Base-by-base conservation (phyloP, 2,329 filamentous ascomycete genomes). In the Sphaerulina populicola region DNA sequence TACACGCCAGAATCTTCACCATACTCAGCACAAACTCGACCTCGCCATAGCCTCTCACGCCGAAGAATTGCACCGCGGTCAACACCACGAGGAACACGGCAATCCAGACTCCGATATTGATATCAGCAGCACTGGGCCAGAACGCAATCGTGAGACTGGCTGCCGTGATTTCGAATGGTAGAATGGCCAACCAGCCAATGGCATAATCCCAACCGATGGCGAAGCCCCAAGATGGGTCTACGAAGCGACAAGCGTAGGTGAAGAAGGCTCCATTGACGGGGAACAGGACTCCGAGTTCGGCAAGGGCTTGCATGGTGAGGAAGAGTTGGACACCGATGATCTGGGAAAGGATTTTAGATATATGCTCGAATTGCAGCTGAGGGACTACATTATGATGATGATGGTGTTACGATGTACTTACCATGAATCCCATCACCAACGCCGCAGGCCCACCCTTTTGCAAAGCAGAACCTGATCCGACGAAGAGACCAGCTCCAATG, bases 241-340 rank as follows among this genome's bases (percentile, higher is more conserved):
- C 69, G 58, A 74, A 74, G 57, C 71, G 71, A 51, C 55, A 46
- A n/a, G 66, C 65, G 57, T 69, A 71, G 40, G 63, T 64, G 54
- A 64, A 69, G 56, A 70, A 71, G 29, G 66, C 68, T 36, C 69
- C 91, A 18, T 90, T 86, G 21, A 96, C 85, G 3, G 91, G 91
- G 61, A 91, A 96, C 10, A 89, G 72, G 14, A 96, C 89, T 12
- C 90, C 88, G 69, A 97, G 80, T 69, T 97, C 91, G 56, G 91
- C 91, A 23, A 97, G 76, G 0, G 89, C 88, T 64, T 96, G 90
- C 30, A 94, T 86, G 1, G 89, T 95, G 67, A 86, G 93, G 70
- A 88, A 96, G 57, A 96, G 71, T 88, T 96, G 94, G 62, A 80
- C 78, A 14, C 62, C 62, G 21, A 61, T 60, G 30, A 61, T 51